A percentile compares a stretch with the other conserved stretches of the same genome.
These are phyloP conservation scores for Globisporangium middletonii DNA, from an alignment of 352 stramenopile species.

Conservation along the genomic window DNA sequence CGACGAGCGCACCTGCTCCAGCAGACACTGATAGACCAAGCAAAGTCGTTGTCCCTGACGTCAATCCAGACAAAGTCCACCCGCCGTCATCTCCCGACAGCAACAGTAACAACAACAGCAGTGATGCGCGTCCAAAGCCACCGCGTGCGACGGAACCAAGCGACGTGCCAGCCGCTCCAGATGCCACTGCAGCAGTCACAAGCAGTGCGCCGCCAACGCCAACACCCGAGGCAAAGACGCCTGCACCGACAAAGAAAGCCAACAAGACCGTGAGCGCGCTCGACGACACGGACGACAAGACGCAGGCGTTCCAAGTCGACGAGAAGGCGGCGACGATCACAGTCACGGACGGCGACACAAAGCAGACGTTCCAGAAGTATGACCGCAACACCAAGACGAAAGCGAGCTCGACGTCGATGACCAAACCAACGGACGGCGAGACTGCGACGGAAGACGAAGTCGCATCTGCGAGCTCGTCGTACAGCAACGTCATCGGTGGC, in stretches of 20 bases:
- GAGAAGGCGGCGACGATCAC: constrained; percentile 9
- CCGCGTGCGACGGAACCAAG: background rate
- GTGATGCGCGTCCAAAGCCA: background rate
- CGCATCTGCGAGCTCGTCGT: constrained; percentile 1
- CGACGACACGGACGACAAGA: constrained; percentile 4
- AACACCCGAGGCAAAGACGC: background rate
- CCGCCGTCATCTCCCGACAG: background rate
- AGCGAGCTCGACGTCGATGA: background rate
- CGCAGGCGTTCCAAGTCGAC: constrained; percentile 1
- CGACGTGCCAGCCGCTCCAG: background rate
- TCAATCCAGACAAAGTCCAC: background rate
- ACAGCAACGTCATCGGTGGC: constrained; percentile 32
- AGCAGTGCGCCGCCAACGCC: background rate
- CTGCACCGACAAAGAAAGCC: background rate
- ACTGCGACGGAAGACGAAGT: background rate
- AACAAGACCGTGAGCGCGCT: constrained; percentile 6
- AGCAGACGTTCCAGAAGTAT: constrained; percentile 17
- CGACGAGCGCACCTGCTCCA: background rate
- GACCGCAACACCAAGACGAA: constrained; percentile 12
- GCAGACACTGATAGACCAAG: background rate
- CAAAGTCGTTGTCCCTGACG: background rate
- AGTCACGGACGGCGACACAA: constrained; percentile 13
- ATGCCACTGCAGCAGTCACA: background rate
- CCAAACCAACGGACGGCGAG: background rate
- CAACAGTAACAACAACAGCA: constrained; percentile 2